Base-by-base conservation (phyloP, 495 filamentous ascomycete genomes). In the Hypoxylon lienhwacheense region DNA sequence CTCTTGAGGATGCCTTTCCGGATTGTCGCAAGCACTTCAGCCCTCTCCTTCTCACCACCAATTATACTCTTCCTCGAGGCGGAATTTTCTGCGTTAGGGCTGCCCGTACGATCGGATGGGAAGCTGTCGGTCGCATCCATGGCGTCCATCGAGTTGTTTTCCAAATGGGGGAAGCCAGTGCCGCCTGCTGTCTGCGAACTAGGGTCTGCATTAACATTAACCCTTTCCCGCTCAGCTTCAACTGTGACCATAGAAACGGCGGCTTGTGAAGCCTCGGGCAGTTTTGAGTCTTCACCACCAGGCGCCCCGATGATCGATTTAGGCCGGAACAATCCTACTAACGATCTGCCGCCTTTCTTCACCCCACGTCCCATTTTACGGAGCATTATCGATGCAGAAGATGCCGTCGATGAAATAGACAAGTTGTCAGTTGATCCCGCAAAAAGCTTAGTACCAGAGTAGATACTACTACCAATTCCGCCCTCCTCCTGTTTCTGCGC, bases 321-420 rank as follows among this genome's bases (percentile, higher is more conserved):
- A 0, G 93, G 93, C 53, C 93, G 80, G 73, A 99, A 99, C 7
- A 99, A 76, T 20, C 93, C 93, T 61, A 96, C 95, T 35, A 99
- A 79, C 6, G 91, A 97, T 24, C 91, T 78, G 16, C 85, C 87
- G 12, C 87, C 85, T 70, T 89, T 91, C 81, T 96, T 99, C 85
- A 97, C 87, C 15, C 95, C 91, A 53, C 89, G 88, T 61, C 93
- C 95, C 95, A 99, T 97, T 77, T 99, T 99, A 21, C 93, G 84
- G 64, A 99, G 91, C 93, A 99, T 99, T 56, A 99, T 86, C 26
- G 95, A 97, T 17, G 93, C 93, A 15, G 93, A 99, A 5, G 95
- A 97, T 21, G 93, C 93, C 12, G 93, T 97, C 8, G 95, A 97
- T 3, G 92, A 97, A 46, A 99, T 90, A 2, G 95, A 97, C 11